Evolutionary conservation across 257 asterid genomes (phyloP).

Genomic region (Paulownia fortunei): DNA sequence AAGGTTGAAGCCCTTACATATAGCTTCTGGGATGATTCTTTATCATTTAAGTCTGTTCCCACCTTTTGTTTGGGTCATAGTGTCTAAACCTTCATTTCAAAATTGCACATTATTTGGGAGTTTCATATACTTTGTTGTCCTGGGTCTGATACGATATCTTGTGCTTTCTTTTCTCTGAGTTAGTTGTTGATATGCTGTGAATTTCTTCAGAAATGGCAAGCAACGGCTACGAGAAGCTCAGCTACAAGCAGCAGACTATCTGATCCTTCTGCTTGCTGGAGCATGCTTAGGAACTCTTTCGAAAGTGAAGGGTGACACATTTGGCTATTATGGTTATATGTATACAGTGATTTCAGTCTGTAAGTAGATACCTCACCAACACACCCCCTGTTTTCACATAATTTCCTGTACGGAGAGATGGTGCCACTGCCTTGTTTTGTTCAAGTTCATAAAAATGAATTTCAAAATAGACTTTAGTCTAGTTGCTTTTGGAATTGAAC

Average conservation of each 20-base stretch:
- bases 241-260: conserved; percentile 88
- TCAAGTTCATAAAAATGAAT: conserved; percentile 10
- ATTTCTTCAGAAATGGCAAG: conserved; percentile 66
- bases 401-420: conserved; percentile 7
- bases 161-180: conserved; percentile 18
- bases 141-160: too few species aligned
- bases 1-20: too few species aligned
- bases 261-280: conserved; percentile 95
- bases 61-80: too few species aligned
- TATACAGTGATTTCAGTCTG: conserved; percentile 91
- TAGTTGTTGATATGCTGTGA: conserved; percentile 24
- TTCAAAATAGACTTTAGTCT: background rate
- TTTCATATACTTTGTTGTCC: too few species aligned
- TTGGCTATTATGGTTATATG: conserved; percentile 85
- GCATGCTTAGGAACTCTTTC: conserved; percentile 95
- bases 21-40: too few species aligned
- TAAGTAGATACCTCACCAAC: conserved; percentile 52
- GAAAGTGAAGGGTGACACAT: conserved; percentile 85
- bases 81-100: too few species aligned
- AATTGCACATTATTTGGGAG: too few species aligned
- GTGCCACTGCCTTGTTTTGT: conserved; percentile 3
- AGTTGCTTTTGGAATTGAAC: too few species aligned
- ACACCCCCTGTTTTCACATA: conserved; percentile 6
- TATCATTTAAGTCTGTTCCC: too few species aligned
- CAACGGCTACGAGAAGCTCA: conserved; percentile 95